Evolutionary conservation across 495 filamentous ascomycete species (phyloP), one percentile per base, ranked within the genome.

Genomic region (Gamarada debralockiae): DNA sequence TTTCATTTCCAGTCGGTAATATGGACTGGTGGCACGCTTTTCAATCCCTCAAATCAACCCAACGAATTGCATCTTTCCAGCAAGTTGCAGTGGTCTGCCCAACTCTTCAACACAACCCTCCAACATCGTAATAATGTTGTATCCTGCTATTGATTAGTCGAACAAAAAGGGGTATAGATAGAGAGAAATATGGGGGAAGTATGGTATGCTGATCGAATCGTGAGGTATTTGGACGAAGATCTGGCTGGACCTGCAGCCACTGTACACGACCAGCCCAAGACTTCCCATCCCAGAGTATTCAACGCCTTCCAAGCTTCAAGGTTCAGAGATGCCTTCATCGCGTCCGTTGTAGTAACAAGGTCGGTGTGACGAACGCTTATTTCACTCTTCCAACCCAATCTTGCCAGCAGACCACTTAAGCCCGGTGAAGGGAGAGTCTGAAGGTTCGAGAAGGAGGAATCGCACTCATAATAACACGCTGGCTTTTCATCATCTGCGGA

Each of bases 321-420:
- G 69, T 55, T 97, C 93, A 97, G 93, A 97, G 90, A 90, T 96
- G 89, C 90, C 85, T 81, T 87, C 79, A 84, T 87, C 80, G 91
- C 95, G 92, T 96, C 86, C 91, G 90, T 87, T 74, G 63, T 74
- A 76, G 87, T 22, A 95, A 96, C 89, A 96, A 96, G 92, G 83
- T 85, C 53, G 71, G 79, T 96, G 93, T 97, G 93, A 89, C 92
- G 90, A 91, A 96, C 95, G 89, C 95, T 81, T 78, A 86, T 90
- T 80, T 98, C 93, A 98, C 76, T 73, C 82, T 88, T 78, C 80
- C 84, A 68, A 56, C 75, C 75, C 66, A 70, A 73, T 71, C 73
- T 81, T 70, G 66, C 82, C 76, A 66, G 67, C 78, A 81, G 81
- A 88, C 90, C 93, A 80, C 95, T 95, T 82, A 66, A 88, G 90